Base-by-base conservation (phyloP, 2,329 filamentous ascomycete genomes). In the Xylariales sp. region DNA sequence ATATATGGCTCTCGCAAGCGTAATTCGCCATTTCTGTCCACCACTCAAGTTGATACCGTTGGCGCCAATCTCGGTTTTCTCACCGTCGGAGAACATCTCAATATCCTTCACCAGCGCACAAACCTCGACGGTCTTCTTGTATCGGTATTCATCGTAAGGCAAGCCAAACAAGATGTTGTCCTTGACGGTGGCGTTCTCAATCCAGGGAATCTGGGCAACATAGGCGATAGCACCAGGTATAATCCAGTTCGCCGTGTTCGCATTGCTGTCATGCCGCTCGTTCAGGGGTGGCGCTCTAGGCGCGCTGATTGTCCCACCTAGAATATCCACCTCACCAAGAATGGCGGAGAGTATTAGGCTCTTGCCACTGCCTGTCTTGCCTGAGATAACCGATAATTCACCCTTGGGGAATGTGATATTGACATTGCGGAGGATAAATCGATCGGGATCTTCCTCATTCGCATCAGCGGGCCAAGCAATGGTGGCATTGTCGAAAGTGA, bases 41-140 rank as follows among this genome's bases (percentile, higher is more conserved):
- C 88, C 88, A 44, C 83, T 88, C 6, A 94, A 67, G 49, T 91
- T 90, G 49, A 93, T 86, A 6, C 88, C 88, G 44, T 91, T 90
- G 3, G 85, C 84, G 10, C 88, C 88, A 37, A 94, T 86, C 52
- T 90, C 85, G 0, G 88, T 94, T 32, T 76, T 62, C 49, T 93
- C 86, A 4, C 87, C 87, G 52, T 91, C 84, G 0, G 76, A 66
- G 13, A 94, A 70, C 67, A 88, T 87, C 13, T 82, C 75, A 21
- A 94, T 65, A 49, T 94, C 88, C 53, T 87, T 87, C 36, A 74
- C 73, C 29, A 94, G 56, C 1, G 85, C 85, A 43, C 86, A 93
- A 3, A 82, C 84, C 24, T 78, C 71, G 6, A 90, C 59, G 0
- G 88, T 86, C 49, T 81, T 77, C 2, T 69, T 64, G 54, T 91